These are phyloP conservation scores for Dryas alaskensis DNA, from an alignment of 306 rosid species.

Conservation along the genomic window DNA sequence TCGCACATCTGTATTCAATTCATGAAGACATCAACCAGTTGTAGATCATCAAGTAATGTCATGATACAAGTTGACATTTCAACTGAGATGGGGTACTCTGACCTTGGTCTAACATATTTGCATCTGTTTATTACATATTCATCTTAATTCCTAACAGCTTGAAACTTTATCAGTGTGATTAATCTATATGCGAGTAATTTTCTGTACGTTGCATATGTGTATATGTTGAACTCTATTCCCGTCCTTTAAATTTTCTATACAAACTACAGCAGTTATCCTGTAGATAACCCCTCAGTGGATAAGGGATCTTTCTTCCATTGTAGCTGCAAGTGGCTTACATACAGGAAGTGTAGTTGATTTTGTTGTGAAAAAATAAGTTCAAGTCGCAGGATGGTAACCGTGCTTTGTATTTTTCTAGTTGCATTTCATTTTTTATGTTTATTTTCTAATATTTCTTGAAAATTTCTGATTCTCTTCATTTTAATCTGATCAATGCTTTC, in stretches of 20 bases:
- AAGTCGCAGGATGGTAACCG: too few relatives aligned
- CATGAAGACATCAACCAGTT: background rate
- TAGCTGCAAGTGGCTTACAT: too few relatives aligned
- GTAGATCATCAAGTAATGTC: background rate
- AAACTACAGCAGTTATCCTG: background rate
- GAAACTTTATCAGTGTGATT: background rate
- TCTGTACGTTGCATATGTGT: background rate
- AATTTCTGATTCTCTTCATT: too few relatives aligned
- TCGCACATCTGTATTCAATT: background rate
- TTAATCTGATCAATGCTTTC: too few relatives aligned
- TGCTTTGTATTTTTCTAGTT: too few relatives aligned
- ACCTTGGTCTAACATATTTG: background rate
- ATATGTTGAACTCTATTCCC: background rate
- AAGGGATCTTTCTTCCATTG: too few relatives aligned
- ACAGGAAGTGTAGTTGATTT: too few relatives aligned
- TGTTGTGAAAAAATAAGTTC: too few relatives aligned
- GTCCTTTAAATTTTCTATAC: background rate
- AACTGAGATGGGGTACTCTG: background rate
- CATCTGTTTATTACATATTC: too few relatives aligned
- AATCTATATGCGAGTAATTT: background rate
- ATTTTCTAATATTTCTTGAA: too few relatives aligned
- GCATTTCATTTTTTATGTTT: too few relatives aligned
- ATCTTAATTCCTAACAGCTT: background rate
- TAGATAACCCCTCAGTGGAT: background rate
- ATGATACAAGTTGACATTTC: background rate